These are phyloP conservation scores for Coemansia sp. DNA, from an alignment of 192 early-diverging fungal species.

Conservation along the genomic window DNA sequence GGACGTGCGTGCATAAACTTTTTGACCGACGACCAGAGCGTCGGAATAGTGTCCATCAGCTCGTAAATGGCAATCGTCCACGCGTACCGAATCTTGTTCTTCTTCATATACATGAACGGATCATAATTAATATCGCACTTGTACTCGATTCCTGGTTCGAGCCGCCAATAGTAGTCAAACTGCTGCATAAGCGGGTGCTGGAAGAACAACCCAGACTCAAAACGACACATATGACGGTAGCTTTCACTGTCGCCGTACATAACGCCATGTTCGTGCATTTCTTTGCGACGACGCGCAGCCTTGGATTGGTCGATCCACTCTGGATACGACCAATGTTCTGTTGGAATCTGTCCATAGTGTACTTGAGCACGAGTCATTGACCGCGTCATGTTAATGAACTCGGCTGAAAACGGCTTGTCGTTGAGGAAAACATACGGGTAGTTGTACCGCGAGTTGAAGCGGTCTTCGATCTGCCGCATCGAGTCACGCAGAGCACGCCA, in stretches of 20 bases:
- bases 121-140: constrained; percentile 56
- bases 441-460: constrained; percentile 74
- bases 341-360: constrained; percentile 62
- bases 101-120: constrained; percentile 53
- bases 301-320: constrained; percentile 65
- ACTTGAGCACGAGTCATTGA: constrained; percentile 60
- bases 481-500: constrained; percentile 60
- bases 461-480: constrained; percentile 71
- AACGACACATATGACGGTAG: constrained; percentile 53
- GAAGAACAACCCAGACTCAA: constrained; percentile 48
- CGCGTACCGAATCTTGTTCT: constrained; percentile 42
- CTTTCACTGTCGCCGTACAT: constrained; percentile 48
- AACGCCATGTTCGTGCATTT: constrained; percentile 57
- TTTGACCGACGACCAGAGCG: constrained; percentile 52
- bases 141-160: constrained; percentile 53
- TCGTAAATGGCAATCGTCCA: constrained; percentile 51
- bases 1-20: constrained; percentile 50
- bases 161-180: constrained; percentile 56
- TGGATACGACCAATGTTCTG: constrained; percentile 78
- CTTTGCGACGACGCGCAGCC: constrained; percentile 50
- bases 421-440: constrained; percentile 88
- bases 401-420: constrained; percentile 65
- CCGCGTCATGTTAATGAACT: constrained; percentile 64
- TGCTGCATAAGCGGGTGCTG: constrained; percentile 45
- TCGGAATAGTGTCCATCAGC: constrained; percentile 48